Conservation (phyloP, 371 early-diverging fungal genomes). For the Mucor plumbeus region DNA sequence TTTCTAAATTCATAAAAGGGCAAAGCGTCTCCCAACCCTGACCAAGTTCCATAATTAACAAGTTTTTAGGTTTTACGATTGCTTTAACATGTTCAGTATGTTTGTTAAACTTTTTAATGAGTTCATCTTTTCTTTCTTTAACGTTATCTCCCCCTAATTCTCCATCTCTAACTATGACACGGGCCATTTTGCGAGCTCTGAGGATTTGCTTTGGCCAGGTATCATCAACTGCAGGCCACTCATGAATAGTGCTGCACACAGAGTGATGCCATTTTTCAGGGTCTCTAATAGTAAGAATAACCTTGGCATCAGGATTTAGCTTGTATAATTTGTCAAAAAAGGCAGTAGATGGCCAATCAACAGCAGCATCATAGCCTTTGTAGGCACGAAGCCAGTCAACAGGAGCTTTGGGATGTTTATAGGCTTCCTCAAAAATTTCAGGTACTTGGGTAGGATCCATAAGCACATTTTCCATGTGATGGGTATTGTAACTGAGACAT, state of each 20-base stretch:
- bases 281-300: conserved; percentile 35
- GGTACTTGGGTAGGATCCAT: conserved; percentile 18
- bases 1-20: conserved; percentile 11
- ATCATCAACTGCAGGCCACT: conserved; percentile 19
- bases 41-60: conserved; percentile 26
- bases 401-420: conserved; percentile 10
- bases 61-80: conserved; percentile 27
- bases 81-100: conserved; percentile 26
- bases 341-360: conserved; percentile 33
- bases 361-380: conserved; percentile 34
- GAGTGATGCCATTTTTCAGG: conserved; percentile 34
- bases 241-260: conserved; percentile 26
- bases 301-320: conserved; percentile 38
- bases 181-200: conserved; percentile 21
- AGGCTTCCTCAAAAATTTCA: conserved; percentile 25
- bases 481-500: conserved; percentile 20
- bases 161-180: conserved; percentile 23
- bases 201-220: conserved; percentile 26
- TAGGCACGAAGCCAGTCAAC: conserved; percentile 29
- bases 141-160: conserved; percentile 19
- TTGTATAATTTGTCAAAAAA: conserved; percentile 28
- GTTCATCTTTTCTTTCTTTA: conserved; percentile 6
- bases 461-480: conserved; percentile 24
- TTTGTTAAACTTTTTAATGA: conserved; percentile 17
- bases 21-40: conserved; percentile 30